phyloP scores from a whole-genome alignment of 352 stramenopile species.

The Synura sp. region DNA sequence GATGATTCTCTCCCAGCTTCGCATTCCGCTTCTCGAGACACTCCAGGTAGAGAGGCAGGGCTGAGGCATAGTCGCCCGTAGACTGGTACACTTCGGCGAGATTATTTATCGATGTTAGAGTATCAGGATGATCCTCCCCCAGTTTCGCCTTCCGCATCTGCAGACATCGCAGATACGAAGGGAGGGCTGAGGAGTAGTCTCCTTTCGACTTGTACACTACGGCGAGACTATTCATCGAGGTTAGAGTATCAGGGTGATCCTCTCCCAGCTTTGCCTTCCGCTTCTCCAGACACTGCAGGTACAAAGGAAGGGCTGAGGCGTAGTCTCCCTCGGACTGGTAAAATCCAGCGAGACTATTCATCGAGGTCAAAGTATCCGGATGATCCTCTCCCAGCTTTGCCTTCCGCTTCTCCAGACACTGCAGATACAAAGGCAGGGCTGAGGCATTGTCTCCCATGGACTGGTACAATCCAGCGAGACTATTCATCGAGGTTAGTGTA shows the following conservation, averaged over 20 bases:
- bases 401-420: too few relatives aligned
- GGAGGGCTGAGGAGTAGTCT: too few relatives aligned
- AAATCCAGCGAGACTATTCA: not conserved
- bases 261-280: too few relatives aligned
- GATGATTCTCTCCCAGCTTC: constrained; percentile 12
- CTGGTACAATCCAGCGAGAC: too few relatives aligned
- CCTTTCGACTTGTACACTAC: not conserved
- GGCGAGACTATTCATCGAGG: not conserved
- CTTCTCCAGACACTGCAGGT: too few relatives aligned
- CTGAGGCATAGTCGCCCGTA: not conserved
- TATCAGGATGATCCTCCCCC: constrained; percentile 11
- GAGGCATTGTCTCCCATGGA: too few relatives aligned
- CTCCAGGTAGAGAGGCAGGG: not conserved
- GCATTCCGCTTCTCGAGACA: too few relatives aligned
- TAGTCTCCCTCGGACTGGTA: not conserved
- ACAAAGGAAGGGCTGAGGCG: not conserved
- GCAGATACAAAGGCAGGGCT: too few relatives aligned
- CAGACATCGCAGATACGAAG: too few relatives aligned
- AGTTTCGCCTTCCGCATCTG: too few relatives aligned
- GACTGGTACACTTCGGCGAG: not conserved
- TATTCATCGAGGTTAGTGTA: too few relatives aligned
- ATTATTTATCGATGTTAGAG: not conserved
- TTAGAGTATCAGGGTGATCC: not conserved
- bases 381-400: not conserved
- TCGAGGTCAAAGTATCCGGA: not conserved